These are phyloP conservation scores for Hericium erinaceus DNA, from an alignment of 768 basidiomycete species.

Conservation along the genomic window DNA sequence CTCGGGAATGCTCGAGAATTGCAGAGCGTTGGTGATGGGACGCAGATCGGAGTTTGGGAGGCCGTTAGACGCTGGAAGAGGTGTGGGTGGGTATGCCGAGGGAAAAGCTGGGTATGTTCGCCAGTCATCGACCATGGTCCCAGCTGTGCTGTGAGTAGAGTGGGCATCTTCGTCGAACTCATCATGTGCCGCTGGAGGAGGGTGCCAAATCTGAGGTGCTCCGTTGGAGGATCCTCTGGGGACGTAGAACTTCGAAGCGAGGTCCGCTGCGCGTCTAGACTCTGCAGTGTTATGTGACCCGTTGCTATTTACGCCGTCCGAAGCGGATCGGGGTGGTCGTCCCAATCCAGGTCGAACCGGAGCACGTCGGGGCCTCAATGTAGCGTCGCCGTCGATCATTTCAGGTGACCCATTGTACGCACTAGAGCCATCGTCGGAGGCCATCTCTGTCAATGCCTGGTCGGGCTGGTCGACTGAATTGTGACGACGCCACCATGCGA, in stretches of 20 bases:
- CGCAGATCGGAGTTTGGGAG: slow-evolving; percentile 7
- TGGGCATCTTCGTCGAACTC: slow-evolving; percentile 14
- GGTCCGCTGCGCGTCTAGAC: background rate
- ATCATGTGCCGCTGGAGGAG: slow-evolving; percentile 41
- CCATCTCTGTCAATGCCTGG: slow-evolving; percentile 9
- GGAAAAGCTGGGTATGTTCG: slow-evolving; percentile 66
- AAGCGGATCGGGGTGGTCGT: background rate
- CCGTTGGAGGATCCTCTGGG: background rate
- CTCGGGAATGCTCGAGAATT: slow-evolving; percentile 7
- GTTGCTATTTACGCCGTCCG: background rate
- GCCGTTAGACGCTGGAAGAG: slow-evolving; percentile 29
- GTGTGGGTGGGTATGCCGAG: slow-evolving; percentile 69
- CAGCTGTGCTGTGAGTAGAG: slow-evolving; percentile 1
- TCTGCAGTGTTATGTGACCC: background rate
- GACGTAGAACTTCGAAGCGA: background rate
- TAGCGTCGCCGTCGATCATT: background rate
- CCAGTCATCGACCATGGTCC: slow-evolving; percentile 47
- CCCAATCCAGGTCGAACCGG: background rate
- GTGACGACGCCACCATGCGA: slow-evolving; percentile 23
- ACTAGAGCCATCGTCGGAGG: slow-evolving; percentile 12
- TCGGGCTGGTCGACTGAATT: slow-evolving; percentile 8
- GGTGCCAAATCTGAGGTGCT: slow-evolving; percentile 50
- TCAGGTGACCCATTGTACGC: slow-evolving; percentile 1
- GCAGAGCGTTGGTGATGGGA: slow-evolving; percentile 12
- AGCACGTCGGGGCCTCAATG: background rate